phyloP scores from a whole-genome alignment of 2,329 filamentous ascomycete genomes.

The Mycosphaerella sp. region DNA sequence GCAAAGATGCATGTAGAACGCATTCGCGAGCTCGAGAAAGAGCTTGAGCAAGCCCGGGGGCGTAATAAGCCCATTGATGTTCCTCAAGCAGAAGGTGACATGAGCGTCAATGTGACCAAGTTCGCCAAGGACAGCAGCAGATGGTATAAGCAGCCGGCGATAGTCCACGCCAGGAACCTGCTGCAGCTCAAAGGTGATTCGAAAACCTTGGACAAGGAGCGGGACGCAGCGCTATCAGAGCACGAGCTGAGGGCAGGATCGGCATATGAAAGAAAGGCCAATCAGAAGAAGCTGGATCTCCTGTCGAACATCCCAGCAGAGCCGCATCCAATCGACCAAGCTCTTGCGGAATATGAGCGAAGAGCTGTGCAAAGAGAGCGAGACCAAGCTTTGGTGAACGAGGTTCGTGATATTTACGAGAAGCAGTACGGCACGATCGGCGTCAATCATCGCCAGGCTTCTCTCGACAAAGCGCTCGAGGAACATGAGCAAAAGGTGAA shows the following conservation, averaged over 20 bases:
- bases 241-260: slow-evolving; percentile 7
- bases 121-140: slow-evolving; percentile 31
- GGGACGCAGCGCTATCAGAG: slow-evolving; percentile 3
- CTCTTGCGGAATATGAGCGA: slow-evolving; percentile 12
- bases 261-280: slow-evolving; percentile 7
- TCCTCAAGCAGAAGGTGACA: slow-evolving; percentile 36
- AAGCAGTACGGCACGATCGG: slow-evolving; percentile 38
- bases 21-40: slow-evolving; percentile 19
- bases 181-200: slow-evolving; percentile 6
- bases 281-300: background rate
- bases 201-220: background rate
- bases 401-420: slow-evolving; percentile 42
- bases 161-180: slow-evolving; percentile 1
- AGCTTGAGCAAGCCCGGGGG: slow-evolving; percentile 8
- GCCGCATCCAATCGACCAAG: slow-evolving; percentile 5
- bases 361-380: slow-evolving; percentile 25
- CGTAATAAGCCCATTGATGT: slow-evolving; percentile 12
- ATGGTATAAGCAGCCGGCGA: slow-evolving; percentile 36
- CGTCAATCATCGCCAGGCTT: slow-evolving; percentile 24
- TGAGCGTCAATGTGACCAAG: slow-evolving; percentile 33
- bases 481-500: slow-evolving; percentile 1
- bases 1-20: slow-evolving; percentile 19
- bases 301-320: background rate
- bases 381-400: slow-evolving; percentile 34
- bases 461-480: slow-evolving; percentile 2